Conservation (phyloP, 129 eudicot species). For the Erigeron canadensis region DNA sequence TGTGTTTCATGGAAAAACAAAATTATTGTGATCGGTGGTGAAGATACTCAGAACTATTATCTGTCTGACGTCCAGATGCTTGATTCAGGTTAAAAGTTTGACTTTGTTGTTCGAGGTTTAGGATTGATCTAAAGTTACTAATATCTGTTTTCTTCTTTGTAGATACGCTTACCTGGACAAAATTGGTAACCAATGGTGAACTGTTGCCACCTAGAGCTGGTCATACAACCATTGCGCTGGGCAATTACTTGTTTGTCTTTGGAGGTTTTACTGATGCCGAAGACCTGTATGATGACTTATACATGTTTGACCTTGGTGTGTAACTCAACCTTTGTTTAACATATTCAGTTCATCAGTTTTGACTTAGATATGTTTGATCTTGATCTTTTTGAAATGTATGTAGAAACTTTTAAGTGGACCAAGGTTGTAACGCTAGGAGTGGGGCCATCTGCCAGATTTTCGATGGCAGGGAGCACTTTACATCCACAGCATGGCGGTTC, state of each 20-base stretch:
- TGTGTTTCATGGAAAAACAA: slow-evolving; percentile 97
- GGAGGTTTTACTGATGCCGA: slow-evolving; percentile 97
- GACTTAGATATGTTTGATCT: slow-evolving; percentile 13
- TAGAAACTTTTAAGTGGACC: slow-evolving; percentile 77
- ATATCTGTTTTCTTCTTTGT: slow-evolving; percentile 17
- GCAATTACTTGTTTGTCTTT: slow-evolving; percentile 79
- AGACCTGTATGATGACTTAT: slow-evolving; percentile 76
- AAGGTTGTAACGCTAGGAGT: slow-evolving; percentile 60
- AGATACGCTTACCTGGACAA: slow-evolving; percentile 92
- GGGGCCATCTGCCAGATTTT: slow-evolving; percentile 97
- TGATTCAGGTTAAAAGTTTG: slow-evolving; percentile 67
- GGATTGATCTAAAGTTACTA: slow-evolving; percentile 16
- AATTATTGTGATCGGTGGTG: slow-evolving; percentile 92
- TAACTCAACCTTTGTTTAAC: not conserved
- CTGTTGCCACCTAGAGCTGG: slow-evolving; percentile 96
- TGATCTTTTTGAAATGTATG: slow-evolving; percentile 20
- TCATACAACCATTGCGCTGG: slow-evolving; percentile 82
- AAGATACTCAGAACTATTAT: slow-evolving; percentile 75
- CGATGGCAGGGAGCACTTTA: slow-evolving; percentile 91
- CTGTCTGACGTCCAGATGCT: slow-evolving; percentile 90
- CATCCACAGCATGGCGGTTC: slow-evolving; percentile 80
- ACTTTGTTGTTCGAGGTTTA: slow-evolving; percentile 1
- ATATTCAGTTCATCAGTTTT: not conserved
- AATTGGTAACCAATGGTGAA: slow-evolving; percentile 80
- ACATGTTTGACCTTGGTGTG: slow-evolving; percentile 90